These are phyloP conservation scores for Suhomyces guaymorum DNA, from an alignment of 1,139 yeast species.

Conservation along the genomic window DNA sequence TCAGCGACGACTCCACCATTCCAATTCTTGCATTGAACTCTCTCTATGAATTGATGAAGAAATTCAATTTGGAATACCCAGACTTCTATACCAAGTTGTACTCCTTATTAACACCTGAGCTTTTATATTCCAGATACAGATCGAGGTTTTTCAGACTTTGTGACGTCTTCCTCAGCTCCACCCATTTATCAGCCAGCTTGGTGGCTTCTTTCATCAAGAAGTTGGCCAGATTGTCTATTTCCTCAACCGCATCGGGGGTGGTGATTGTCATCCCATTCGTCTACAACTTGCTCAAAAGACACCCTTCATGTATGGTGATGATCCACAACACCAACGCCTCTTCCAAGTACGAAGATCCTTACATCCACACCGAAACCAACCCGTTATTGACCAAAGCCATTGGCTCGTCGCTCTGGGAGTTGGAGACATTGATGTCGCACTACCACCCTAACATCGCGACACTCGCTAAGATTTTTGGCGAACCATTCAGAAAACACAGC, in stretches of 20 bases:
- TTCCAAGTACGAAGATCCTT: slow-evolving; percentile 62
- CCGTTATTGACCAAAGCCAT: slow-evolving; percentile 82
- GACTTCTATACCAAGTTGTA: slow-evolving; percentile 84
- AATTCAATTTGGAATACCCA: slow-evolving; percentile 87
- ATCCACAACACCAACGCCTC: slow-evolving; percentile 56
- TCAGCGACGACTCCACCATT: slow-evolving; percentile 61
- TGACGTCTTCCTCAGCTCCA: slow-evolving; percentile 81
- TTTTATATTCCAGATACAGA: slow-evolving; percentile 77
- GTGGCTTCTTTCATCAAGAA: slow-evolving; percentile 89
- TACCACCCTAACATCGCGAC: slow-evolving; percentile 96
- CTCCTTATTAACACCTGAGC: slow-evolving; percentile 70
- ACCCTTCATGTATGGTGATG: slow-evolving; percentile 91
- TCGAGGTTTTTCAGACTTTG: slow-evolving; percentile 86
- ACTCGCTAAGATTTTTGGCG: slow-evolving; percentile 80
- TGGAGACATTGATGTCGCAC: slow-evolving; percentile 78
- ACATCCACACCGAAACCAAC: slow-evolving; percentile 58
- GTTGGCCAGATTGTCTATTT: slow-evolving; percentile 69
- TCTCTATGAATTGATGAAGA: slow-evolving; percentile 79
- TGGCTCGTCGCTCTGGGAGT: slow-evolving; percentile 88
- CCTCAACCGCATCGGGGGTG: slow-evolving; percentile 89
- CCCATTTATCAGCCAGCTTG: slow-evolving; percentile 80
- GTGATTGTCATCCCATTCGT: slow-evolving; percentile 88
- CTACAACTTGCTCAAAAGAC: slow-evolving; percentile 83
- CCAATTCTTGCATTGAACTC: slow-evolving; percentile 87
- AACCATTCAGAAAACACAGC: slow-evolving; percentile 84